A percentile compares a stretch with the other conserved stretches of the same genome.
phyloP scores from a whole-genome alignment of 257 asterid genomes.

The Primulina huaijiensis region DNA sequence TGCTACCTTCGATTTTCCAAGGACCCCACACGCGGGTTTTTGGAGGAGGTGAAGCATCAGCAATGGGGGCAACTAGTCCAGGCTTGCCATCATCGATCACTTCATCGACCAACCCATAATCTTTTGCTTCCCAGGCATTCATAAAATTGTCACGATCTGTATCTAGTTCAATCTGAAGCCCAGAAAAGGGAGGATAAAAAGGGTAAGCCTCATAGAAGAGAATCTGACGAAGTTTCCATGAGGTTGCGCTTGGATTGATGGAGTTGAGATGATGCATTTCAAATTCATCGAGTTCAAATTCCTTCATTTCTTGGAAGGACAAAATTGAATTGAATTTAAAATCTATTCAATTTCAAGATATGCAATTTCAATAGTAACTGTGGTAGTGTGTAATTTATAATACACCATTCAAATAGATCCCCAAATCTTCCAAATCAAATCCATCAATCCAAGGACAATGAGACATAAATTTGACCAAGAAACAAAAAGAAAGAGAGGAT shows the following conservation, averaged over 20 bases:
- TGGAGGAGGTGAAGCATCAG: constrained; percentile 67
- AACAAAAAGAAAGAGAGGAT: not conserved
- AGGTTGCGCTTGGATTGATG: too few relatives aligned
- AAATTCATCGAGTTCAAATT: too few relatives aligned
- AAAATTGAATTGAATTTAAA: too few relatives aligned
- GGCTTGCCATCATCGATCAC: constrained; percentile 94
- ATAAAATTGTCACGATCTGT: constrained; percentile 82
- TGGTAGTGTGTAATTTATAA: too few relatives aligned
- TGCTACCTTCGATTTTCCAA: constrained; percentile 68
- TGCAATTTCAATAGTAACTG: too few relatives aligned
- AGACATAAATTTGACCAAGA: constrained; percentile 1
- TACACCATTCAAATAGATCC: too few relatives aligned
- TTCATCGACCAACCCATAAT: constrained; percentile 80
- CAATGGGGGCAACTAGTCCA: constrained; percentile 83
- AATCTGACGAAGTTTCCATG: not conserved
- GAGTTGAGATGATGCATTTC: too few relatives aligned
- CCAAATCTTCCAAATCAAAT: too few relatives aligned
- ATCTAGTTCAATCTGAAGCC: constrained; percentile 56
- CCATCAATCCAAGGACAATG: not conserved
- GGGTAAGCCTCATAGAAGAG: not conserved
- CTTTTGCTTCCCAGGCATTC: constrained; percentile 96
- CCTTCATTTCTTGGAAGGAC: too few relatives aligned
- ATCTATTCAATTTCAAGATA: too few relatives aligned
- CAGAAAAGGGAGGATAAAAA: not conserved
- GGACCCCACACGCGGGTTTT: constrained; percentile 60